Evolutionary conservation across 768 basidiomycete genomes (phyloP).

Genomic region (Phanerodontia chrysosporium): DNA sequence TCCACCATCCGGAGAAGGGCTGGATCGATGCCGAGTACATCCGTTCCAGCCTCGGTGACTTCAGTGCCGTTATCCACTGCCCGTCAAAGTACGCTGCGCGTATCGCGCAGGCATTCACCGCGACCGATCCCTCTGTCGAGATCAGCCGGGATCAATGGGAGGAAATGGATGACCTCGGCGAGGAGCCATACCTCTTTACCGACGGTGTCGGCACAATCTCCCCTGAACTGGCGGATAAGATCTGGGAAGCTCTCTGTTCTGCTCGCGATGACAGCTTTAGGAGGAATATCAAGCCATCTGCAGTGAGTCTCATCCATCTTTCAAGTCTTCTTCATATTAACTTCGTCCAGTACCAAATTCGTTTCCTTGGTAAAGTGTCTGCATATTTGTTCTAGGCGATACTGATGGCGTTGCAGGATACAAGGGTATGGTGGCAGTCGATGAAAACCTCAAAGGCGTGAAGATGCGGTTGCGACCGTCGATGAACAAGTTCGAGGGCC

Average conservation of each 20-base stretch:
- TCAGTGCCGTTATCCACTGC: slow-evolving; percentile 35
- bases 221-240: slow-evolving; percentile 45
- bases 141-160: slow-evolving; percentile 59
- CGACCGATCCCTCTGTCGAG: slow-evolving; percentile 68
- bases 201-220: slow-evolving; percentile 85
- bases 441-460: slow-evolving; percentile 49
- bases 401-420: slow-evolving; percentile 27
- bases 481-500: slow-evolving; percentile 72
- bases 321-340: slow-evolving; percentile 10
- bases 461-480: slow-evolving; percentile 67
- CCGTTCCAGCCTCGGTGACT: slow-evolving; percentile 63
- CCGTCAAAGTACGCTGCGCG: slow-evolving; percentile 85
- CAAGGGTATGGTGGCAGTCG: slow-evolving; percentile 78
- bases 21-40: slow-evolving; percentile 54
- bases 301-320: slow-evolving; percentile 39
- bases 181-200: slow-evolving; percentile 48
- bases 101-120: slow-evolving; percentile 79
- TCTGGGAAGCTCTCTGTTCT: slow-evolving; percentile 54
- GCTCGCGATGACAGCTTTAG: slow-evolving; percentile 30
- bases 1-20: slow-evolving; percentile 41
- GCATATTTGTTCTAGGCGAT: slow-evolving; percentile 83
- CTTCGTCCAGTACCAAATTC: slow-evolving; percentile 13
- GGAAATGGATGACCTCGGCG: slow-evolving; percentile 52
- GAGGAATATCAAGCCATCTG: slow-evolving; percentile 45
- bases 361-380: slow-evolving; percentile 50